These are phyloP conservation scores for Allomyces macrogynus DNA, from an alignment of 192 early-diverging fungal genomes.

Conservation along the genomic window DNA sequence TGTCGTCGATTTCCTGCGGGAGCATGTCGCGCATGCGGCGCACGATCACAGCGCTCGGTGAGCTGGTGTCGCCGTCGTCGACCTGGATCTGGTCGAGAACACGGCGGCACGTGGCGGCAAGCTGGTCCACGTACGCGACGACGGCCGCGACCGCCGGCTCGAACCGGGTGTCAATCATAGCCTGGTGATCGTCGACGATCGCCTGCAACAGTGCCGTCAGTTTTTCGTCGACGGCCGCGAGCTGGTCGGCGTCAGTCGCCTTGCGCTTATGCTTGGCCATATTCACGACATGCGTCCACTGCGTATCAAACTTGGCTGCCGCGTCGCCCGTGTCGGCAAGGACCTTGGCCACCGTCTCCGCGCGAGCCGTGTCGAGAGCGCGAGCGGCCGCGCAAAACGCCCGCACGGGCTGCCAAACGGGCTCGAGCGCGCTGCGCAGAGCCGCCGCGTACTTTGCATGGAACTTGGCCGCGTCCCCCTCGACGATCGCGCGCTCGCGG, in stretches of 20 bases:
- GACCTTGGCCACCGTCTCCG: neutral
- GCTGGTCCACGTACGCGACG: neutral
- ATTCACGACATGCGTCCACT: neutral
- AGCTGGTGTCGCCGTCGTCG: neutral
- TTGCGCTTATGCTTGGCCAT: neutral
- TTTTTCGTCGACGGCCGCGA: neutral
- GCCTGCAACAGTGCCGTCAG: neutral
- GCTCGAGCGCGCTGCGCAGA: neutral
- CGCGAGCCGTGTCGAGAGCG: neutral
- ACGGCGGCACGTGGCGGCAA: neutral
- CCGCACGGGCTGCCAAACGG: neutral
- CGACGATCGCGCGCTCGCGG: neutral
- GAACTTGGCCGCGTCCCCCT: neutral
- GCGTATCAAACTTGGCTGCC: neutral
- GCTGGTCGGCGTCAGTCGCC: neutral
- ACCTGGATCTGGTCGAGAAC: too few species aligned
- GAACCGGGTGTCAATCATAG: neutral
- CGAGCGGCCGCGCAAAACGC: neutral
- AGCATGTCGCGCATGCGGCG: neutral
- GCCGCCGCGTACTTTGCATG: neutral
- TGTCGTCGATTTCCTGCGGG: neutral
- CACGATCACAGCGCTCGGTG: neutral
- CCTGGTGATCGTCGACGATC: neutral
- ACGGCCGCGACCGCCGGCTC: neutral
- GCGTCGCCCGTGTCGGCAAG: neutral